Evolutionary conservation across 495 filamentous ascomycete genomes (phyloP).

Genomic region (Immersiella caudata): DNA sequence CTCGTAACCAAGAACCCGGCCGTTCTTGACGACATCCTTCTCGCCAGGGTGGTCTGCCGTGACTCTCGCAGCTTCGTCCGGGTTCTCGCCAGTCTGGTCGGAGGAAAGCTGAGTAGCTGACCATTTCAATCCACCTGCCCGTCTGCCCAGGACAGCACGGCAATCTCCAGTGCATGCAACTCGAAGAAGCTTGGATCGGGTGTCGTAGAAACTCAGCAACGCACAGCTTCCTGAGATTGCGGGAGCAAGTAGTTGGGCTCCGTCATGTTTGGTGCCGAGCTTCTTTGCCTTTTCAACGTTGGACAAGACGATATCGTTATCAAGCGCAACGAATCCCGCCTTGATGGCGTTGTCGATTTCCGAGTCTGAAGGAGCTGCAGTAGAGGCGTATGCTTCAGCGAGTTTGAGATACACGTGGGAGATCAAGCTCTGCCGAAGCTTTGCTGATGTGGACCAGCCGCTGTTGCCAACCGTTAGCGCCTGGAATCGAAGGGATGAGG

Average conservation of each 20-base stretch:
- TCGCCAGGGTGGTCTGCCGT: background rate
- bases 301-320: background rate
- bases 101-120: background rate
- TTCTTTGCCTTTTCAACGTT: slow-evolving; percentile 3
- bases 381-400: background rate
- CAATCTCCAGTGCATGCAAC: background rate
- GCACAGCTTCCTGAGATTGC: slow-evolving; percentile 9
- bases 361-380: background rate
- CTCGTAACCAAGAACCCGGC: background rate
- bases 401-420: slow-evolving; percentile 3
- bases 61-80: background rate
- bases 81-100: slow-evolving; percentile 7
- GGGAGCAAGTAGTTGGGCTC: background rate
- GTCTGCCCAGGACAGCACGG: background rate
- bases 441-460: slow-evolving; percentile 10
- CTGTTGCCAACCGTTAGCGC: slow-evolving; percentile 1
- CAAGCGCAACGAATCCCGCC: background rate
- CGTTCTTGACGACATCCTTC: slow-evolving; percentile 1
- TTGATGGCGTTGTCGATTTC: slow-evolving; percentile 9
- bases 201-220: slow-evolving; percentile 7
- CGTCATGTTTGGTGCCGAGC: background rate
- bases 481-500: background rate
- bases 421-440: slow-evolving; percentile 14
- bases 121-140: background rate
- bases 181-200: background rate